These are phyloP conservation scores for Rhizophagus sp. DNA, from an alignment of 192 early-diverging fungal species.

Conservation along the genomic window DNA sequence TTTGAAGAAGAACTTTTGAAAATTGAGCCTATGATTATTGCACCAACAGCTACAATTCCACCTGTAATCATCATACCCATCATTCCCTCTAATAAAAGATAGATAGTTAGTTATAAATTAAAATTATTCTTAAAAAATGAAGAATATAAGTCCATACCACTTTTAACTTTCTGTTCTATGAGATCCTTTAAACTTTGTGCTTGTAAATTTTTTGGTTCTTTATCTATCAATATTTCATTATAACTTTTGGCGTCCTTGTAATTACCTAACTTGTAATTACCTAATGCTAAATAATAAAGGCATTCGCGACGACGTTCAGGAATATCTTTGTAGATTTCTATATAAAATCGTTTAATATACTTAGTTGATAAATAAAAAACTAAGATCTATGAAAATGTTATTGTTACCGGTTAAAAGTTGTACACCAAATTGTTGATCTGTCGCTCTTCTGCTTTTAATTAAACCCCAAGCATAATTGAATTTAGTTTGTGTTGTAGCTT, in stretches of 20 bases:
- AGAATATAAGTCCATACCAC: constrained; percentile 41
- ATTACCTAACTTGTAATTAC: constrained; percentile 88
- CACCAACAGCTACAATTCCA: constrained; percentile 13
- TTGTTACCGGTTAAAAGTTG: constrained; percentile 66
- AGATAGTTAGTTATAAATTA: not conserved
- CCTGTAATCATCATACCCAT: not conserved
- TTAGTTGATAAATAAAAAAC: not conserved
- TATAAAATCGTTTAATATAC: constrained; percentile 16
- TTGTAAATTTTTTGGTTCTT: constrained; percentile 86
- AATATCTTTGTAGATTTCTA: constrained; percentile 86
- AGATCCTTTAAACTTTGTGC: constrained; percentile 65
- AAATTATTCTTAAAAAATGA: not conserved
- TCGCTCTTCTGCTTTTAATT: constrained; percentile 65
- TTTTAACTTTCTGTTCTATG: constrained; percentile 82
- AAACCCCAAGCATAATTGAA: constrained; percentile 98
- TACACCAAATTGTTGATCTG: constrained; percentile 77
- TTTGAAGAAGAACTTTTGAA: not conserved
- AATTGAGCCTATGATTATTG: not conserved
- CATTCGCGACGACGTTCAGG: constrained; percentile 89
- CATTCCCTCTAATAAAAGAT: constrained; percentile 8
- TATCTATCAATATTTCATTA: constrained; percentile 77
- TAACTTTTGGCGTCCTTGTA: constrained; percentile 80
- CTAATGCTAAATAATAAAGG: constrained; percentile 91
- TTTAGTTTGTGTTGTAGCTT: constrained; percentile 83
- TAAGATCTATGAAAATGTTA: not conserved